Evolutionary conservation across 352 stramenopile genomes (phyloP), one percentile per base, ranked within the genome.

Genomic region (Peronospora tabacina): DNA sequence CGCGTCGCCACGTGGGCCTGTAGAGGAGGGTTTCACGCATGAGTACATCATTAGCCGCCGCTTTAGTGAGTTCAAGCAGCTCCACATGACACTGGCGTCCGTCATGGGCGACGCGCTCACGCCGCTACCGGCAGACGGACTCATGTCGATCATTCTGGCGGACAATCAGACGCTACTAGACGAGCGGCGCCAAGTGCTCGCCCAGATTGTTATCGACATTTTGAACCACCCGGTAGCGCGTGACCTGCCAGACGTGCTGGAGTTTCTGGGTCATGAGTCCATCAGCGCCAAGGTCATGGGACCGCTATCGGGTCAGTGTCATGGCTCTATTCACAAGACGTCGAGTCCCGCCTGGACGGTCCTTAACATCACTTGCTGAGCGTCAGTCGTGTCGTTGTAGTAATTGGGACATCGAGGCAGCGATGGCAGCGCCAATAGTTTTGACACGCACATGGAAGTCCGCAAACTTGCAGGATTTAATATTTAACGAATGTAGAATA

Each of bases 261-360:
- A 78, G 53, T 88, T 88, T 57, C 45, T 83, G 33, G 74, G 74
- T 26, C 67, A 85, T 34, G 57, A 66, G 52, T 66, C 57, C 22
- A 75, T 64, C 2, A 72, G 81, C 43, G 68, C 58, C 22, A 82
- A 85, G 49, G 43, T 63, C 43, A 46, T 61, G 49, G 53, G 38
- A n/a, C 63, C 51, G 15, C 37, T 59, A 6, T 66, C 61, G 29
- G 58, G 58, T 30, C 74, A 76, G 55, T 85, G 73, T 56, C 77
- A 66, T 16, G 69, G 67, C 38, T 87, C 75, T n/a, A 83, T 87
- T 55, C 76, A 71, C 49, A 85, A 85, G 51, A 87, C 76, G 24
- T 78, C 65, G 19, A 80, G 71, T 51, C 71, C 72, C n/a, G 74
- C 67, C 26, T 87, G 76, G 76, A 71, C 73, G 13, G 61, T 52